phyloP scores from a whole-genome alignment of 805 yeast species.

The Saccharomycopsis vini region DNA sequence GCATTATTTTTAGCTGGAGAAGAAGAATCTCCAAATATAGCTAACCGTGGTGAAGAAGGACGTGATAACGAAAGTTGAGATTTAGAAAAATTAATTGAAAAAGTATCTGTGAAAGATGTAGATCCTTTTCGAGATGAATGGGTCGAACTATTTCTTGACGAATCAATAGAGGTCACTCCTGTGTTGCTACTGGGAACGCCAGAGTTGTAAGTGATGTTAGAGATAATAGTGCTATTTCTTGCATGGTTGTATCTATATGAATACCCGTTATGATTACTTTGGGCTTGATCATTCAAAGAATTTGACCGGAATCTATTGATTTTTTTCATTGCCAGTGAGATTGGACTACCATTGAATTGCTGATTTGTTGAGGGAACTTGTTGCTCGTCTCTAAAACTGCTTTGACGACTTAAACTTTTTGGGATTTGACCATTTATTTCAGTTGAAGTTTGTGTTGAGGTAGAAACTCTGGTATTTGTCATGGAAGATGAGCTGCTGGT shows the following conservation, averaged over 20 bases:
- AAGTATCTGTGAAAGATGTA: background rate
- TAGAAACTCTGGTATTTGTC: no score
- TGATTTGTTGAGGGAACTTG: no score
- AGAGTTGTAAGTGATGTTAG: background rate
- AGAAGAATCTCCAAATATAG: background rate
- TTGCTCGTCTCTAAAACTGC: no score
- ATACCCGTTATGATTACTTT: no score
- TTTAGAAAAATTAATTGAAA: background rate
- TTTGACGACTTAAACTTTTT: no score
- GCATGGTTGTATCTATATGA: background rate
- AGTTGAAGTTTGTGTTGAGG: no score
- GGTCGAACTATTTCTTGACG: background rate
- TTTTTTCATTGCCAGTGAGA: no score
- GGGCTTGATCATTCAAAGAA: slow-evolving; percentile 5
- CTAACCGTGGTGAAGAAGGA: slow-evolving; percentile 13
- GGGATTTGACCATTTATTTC: no score
- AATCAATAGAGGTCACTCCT: background rate
- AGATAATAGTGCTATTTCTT: background rate
- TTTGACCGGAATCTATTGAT: slow-evolving; percentile 12
- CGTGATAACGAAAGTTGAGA: slow-evolving; percentile 10
- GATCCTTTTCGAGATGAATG: background rate
- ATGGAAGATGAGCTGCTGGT: no score
- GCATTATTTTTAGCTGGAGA: background rate
- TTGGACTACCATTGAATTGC: no score
- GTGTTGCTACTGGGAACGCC: background rate